Evolutionary conservation across 2,329 filamentous ascomycete species (phyloP), one percentile per base, ranked within the genome.

Genomic region (Aureobasidium sp.): DNA sequence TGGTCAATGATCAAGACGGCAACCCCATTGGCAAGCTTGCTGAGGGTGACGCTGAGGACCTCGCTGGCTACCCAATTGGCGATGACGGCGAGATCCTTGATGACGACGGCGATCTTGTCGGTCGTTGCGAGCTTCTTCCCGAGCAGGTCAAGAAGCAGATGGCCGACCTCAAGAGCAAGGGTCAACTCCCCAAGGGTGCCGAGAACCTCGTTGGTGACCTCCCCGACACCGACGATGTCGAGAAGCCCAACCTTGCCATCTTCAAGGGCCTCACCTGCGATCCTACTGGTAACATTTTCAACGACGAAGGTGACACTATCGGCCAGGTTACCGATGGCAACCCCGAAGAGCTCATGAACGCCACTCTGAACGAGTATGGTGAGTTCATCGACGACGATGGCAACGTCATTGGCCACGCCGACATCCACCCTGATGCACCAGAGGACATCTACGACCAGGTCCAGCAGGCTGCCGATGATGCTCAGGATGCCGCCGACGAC

Each of bases 11-110:
- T 67, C 71, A 75, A 57, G 76, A 81, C 36, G 80, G 80, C 67
- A 79, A 80, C 56, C 68, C 73, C 3, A 70, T 82, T 59, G 80
- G 78, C 61, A 75, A 75, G 55, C 77, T 82, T 45, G 77, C 76
- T 34, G 80, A 82, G 68, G 80, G 79, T 63, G 79, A 81, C 62
- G 79, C 79, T 25, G 79, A 81, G 68, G 79, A 81, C 64, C 78
- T 81, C 49, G 76, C 72, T 55, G 80, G 80, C 39, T 82, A 82
- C 68, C 74, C 73, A 17, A 81, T 82, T 63, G 80, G 81, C 62
- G 77, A 82, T 41, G 75, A 82, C 15, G 81, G 81, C 62, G 80
- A 82, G 67, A 82, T 84, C 34, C 76, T 83, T 27, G 79, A 83
- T 63, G 79, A 82, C 45, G 78, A 81, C 64, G 81, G 81, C 27